Evolutionary conservation across 108 stramenopile species (phyloP).

Genomic region (Fistulifera pelliculosa): DNA sequence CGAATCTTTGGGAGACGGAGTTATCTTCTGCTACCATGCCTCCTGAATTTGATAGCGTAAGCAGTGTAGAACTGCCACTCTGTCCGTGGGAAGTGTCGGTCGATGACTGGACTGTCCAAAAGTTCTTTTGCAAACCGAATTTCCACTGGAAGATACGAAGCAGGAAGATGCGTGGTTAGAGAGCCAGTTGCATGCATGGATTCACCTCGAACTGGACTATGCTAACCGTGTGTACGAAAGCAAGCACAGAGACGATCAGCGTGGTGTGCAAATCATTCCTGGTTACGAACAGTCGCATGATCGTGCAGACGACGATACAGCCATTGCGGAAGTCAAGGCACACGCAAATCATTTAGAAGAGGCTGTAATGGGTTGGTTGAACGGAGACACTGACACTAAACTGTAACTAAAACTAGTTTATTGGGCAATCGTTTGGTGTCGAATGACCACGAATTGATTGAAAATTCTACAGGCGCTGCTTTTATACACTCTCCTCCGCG

Average conservation of each 20-base stretch:
- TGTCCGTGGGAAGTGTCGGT: slow-evolving; percentile 63
- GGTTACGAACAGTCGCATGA: slow-evolving; percentile 50
- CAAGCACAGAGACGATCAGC: slow-evolving; percentile 69
- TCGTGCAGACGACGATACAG: slow-evolving; percentile 54
- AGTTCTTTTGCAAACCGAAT: slow-evolving; percentile 38
- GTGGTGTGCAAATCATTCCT: slow-evolving; percentile 72
- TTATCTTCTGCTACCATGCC: background rate
- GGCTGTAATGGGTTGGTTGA: no score
- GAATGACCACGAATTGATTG: background rate
- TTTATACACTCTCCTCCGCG: background rate
- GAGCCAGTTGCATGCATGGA: background rate
- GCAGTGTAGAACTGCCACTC: slow-evolving; percentile 28
- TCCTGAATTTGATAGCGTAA: background rate
- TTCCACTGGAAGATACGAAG: slow-evolving; percentile 24
- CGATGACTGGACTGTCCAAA: slow-evolving; percentile 48
- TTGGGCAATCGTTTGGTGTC: no score
- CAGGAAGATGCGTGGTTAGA: slow-evolving; percentile 13
- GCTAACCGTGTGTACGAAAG: slow-evolving; percentile 46
- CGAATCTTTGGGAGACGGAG: slow-evolving; percentile 1
- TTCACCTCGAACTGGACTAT: slow-evolving; percentile 54
- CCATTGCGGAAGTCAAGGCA: slow-evolving; percentile 18
- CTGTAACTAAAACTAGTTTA: no score
- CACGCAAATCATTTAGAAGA: no score
- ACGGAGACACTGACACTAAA: no score
- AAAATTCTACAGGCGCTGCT: slow-evolving; percentile 4